Evolutionary conservation across 2,329 filamentous ascomycete genomes (phyloP).

Genomic region (Aspergillus aculeatus): DNA sequence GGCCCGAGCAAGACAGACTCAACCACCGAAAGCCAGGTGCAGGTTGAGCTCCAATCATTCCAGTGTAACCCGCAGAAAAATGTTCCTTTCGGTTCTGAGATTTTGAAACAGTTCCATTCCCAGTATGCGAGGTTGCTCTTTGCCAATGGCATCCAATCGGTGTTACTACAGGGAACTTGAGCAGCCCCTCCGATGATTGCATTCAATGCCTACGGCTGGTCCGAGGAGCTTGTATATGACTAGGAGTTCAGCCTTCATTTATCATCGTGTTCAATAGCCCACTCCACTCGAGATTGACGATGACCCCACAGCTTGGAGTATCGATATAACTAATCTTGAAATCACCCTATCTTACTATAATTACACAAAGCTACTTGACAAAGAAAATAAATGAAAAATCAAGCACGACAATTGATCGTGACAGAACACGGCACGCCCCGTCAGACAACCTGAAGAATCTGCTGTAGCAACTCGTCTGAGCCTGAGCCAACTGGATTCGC

Average conservation of each 20-base stretch:
- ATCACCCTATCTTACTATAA: no score
- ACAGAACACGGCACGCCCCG: no score
- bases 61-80: constrained; percentile 20
- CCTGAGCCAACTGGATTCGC: constrained; percentile 25
- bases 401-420: no score
- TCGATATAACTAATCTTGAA: no score
- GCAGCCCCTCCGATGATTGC: neutral
- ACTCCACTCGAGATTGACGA: no score
- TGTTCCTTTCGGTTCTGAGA: constrained; percentile 4
- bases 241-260: no score
- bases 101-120: constrained; percentile 11
- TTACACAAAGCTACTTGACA: no score
- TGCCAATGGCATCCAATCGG: constrained; percentile 11
- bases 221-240: no score
- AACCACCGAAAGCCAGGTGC: constrained; percentile 1
- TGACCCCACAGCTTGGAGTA: no score
- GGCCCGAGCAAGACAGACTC: neutral
- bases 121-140: constrained; percentile 14
- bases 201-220: no score
- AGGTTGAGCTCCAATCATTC: constrained; percentile 15
- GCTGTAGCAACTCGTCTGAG: constrained; percentile 14
- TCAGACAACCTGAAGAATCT: constrained; percentile 7
- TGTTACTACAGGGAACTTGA: neutral
- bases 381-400: no score
- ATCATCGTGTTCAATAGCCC: no score